phyloP scores from a whole-genome alignment of 2,329 filamentous ascomycete species.

The Fusarium poae region DNA sequence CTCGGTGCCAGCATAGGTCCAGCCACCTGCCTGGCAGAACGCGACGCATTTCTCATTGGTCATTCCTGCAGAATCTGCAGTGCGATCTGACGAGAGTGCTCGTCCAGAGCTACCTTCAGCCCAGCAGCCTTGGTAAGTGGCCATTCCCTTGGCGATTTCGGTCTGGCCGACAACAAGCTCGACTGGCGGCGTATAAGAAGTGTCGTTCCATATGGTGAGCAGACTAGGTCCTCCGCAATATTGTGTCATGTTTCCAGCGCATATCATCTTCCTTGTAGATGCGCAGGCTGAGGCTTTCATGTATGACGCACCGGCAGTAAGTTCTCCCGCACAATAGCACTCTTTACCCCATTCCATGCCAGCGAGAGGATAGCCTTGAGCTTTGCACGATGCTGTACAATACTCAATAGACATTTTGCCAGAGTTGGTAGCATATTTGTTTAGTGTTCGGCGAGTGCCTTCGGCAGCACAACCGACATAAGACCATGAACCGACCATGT shows the following conservation, averaged over 20 bases:
- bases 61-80: conserved; percentile 34
- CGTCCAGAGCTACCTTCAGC: conserved; percentile 31
- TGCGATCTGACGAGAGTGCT: conserved; percentile 37
- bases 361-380: conserved; percentile 39
- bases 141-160: conserved; percentile 32
- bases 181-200: conserved; percentile 34
- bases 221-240: conserved; percentile 40
- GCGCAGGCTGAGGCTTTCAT: conserved; percentile 30
- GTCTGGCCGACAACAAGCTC: conserved; percentile 36
- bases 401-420: conserved; percentile 39
- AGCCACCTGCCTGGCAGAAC: conserved; percentile 49
- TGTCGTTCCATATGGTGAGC: conserved; percentile 44
- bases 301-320: conserved; percentile 38
- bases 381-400: conserved; percentile 40
- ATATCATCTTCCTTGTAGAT: conserved; percentile 38
- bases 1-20: conserved; percentile 54
- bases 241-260: conserved; percentile 40
- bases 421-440: conserved; percentile 34
- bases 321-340: conserved; percentile 38
- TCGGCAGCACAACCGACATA: conserved; percentile 41
- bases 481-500: conserved; percentile 38
- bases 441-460: conserved; percentile 29
- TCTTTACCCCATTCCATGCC: conserved; percentile 42
- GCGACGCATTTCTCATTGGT: conserved; percentile 49
- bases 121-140: conserved; percentile 41